These are phyloP conservation scores for Penicillium arizonense DNA, from an alignment of 495 filamentous ascomycete genomes.

Conservation along the genomic window DNA sequence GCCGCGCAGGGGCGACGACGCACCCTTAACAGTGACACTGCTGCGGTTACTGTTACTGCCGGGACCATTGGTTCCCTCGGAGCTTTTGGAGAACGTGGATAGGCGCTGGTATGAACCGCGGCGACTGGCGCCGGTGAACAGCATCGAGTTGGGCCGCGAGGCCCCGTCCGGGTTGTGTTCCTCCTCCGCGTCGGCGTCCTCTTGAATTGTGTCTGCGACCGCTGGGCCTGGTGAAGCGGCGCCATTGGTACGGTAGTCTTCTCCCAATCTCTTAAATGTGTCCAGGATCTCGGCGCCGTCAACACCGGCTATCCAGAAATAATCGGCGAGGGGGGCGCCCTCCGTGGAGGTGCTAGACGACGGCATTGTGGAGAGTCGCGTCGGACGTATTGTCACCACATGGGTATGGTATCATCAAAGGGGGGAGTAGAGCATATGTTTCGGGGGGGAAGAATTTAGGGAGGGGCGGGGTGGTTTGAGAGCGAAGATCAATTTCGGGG, in stretches of 20 bases:
- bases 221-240: constrained; percentile 49
- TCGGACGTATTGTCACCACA: constrained; percentile 32
- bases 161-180: constrained; percentile 37
- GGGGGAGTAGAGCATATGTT: constrained; percentile 2
- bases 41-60: constrained; percentile 91
- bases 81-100: constrained; percentile 64
- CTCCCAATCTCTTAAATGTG: constrained; percentile 45
- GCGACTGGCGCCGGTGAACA: constrained; percentile 43
- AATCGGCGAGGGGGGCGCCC: constrained; percentile 87
- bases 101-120: constrained; percentile 65
- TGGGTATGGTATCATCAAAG: constrained; percentile 18
- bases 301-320: constrained; percentile 97
- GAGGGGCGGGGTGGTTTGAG: constrained; percentile 22
- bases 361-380: constrained; percentile 25
- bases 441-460: constrained; percentile 6
- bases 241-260: constrained; percentile 50
- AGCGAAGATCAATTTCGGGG: constrained; percentile 29
- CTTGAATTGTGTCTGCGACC: constrained; percentile 76
- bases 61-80: constrained; percentile 55
- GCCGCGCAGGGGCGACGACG: constrained; percentile 39
- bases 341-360: constrained; percentile 28
- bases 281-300: constrained; percentile 61
- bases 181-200: constrained; percentile 68
- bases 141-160: constrained; percentile 54
- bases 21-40: constrained; percentile 76